phyloP scores from a whole-genome alignment of 805 yeast genomes.

The Yamadazyma ubonensis region DNA sequence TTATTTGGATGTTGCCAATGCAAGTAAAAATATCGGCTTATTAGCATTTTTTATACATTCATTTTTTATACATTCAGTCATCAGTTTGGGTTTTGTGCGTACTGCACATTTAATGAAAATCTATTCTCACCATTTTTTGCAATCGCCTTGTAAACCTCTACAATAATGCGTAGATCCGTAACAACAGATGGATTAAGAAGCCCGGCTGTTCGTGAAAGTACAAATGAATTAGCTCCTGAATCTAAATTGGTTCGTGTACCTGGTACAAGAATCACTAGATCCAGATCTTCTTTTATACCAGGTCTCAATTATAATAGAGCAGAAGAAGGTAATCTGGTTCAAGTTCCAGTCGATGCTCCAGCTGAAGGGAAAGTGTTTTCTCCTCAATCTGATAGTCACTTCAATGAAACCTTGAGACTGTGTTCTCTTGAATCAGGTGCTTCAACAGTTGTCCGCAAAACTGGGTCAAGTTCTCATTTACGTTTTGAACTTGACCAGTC shows the following conservation, averaged over 20 bases:
- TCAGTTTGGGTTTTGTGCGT: not conserved
- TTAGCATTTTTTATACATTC: not conserved
- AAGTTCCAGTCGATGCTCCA: not conserved
- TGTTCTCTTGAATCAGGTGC: not conserved
- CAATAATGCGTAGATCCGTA: constrained; percentile 3
- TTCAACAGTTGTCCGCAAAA: not conserved
- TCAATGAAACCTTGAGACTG: constrained; percentile 16
- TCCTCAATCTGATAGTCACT: constrained; percentile 17
- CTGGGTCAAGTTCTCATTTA: not conserved
- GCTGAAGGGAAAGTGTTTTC: constrained; percentile 4
- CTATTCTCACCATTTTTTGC: constrained; percentile 1
- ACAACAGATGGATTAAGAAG: constrained; percentile 2
- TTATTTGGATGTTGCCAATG: constrained; percentile 36
- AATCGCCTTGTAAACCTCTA: constrained; percentile 3
- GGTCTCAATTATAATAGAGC: constrained; percentile 9
- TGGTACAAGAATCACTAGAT: constrained; percentile 2
- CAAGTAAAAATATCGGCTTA: constrained; percentile 7
- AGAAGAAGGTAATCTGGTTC: not conserved
- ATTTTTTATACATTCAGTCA: not conserved
- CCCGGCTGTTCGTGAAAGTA: not conserved
- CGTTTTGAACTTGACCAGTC: not conserved
- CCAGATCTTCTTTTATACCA: constrained; percentile 13
- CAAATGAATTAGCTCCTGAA: not conserved
- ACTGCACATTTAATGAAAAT: constrained; percentile 3
- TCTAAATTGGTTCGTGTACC: constrained; percentile 1